These are phyloP conservation scores for Guyanaporus albipodus DNA, from an alignment of 768 basidiomycete species.

Conservation along the genomic window DNA sequence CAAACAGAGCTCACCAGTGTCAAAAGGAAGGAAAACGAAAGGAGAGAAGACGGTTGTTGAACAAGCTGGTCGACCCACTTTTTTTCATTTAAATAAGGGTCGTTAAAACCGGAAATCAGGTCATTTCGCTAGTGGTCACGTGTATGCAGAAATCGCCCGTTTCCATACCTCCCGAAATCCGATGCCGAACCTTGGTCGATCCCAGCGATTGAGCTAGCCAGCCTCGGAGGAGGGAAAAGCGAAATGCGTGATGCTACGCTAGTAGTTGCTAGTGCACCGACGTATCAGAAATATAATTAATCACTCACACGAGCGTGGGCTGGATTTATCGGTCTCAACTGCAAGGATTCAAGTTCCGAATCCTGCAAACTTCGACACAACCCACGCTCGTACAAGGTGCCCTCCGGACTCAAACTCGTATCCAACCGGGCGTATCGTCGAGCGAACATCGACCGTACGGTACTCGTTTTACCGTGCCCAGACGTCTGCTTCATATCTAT, in stretches of 20 bases:
- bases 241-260: no score
- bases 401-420: conserved; percentile 55
- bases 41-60: neutral
- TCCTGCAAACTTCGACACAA: neutral
- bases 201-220: no score
- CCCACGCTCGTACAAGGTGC: conserved; percentile 78
- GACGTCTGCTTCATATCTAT: neutral
- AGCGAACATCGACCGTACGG: conserved; percentile 63
- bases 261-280: no score
- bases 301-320: no score
- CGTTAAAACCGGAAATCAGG: conserved; percentile 13
- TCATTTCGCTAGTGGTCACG: conserved; percentile 14
- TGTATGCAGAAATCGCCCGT: neutral
- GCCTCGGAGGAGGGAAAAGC: no score
- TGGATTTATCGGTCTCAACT: no score
- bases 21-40: neutral
- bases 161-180: no score
- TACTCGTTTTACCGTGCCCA: neutral
- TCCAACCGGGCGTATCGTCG: conserved; percentile 73
- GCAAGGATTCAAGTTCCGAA: neutral
- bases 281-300: no score
- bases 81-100: conserved; percentile 15
- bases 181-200: no score
- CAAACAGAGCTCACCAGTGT: neutral
- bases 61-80: neutral